Conservation (phyloP, 73 alveolate species). For the Paramecium caudatum region DNA sequence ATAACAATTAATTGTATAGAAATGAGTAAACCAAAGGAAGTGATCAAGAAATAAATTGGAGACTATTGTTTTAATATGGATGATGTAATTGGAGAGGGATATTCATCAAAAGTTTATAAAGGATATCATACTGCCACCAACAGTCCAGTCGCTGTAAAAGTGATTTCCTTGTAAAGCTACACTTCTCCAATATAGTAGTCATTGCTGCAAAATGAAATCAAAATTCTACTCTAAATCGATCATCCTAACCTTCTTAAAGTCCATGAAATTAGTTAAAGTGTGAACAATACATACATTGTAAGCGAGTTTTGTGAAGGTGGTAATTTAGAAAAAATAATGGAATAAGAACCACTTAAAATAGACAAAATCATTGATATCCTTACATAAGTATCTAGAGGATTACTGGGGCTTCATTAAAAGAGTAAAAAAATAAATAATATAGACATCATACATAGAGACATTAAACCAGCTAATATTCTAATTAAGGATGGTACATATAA, state of each 20-base stretch:
- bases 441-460: constrained; percentile 78
- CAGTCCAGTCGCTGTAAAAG: constrained; percentile 41
- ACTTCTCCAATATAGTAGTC: constrained; percentile 36
- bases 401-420: constrained; percentile 42
- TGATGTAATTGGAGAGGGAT: constrained; percentile 54
- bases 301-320: constrained; percentile 59
- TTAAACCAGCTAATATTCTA: constrained; percentile 80
- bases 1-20: no score
- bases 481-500: constrained; percentile 57
- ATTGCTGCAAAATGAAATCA: constrained; percentile 31
- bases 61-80: constrained; percentile 40
- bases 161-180: constrained; percentile 1
- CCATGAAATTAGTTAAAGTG: neutral
- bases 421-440: constrained; percentile 29
- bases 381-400: constrained; percentile 50
- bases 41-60: constrained; percentile 41
- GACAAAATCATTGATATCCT: neutral
- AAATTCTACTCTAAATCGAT: neutral
- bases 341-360: constrained; percentile 36
- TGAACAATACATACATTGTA: constrained; percentile 47
- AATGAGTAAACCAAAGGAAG: neutral
- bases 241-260: constrained; percentile 8
- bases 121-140: neutral
- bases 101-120: constrained; percentile 60
- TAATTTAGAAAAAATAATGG: constrained; percentile 34